Conservation (phyloP, 2,329 filamentous ascomycete genomes). For the Aspergillus costaricaensis region DNA sequence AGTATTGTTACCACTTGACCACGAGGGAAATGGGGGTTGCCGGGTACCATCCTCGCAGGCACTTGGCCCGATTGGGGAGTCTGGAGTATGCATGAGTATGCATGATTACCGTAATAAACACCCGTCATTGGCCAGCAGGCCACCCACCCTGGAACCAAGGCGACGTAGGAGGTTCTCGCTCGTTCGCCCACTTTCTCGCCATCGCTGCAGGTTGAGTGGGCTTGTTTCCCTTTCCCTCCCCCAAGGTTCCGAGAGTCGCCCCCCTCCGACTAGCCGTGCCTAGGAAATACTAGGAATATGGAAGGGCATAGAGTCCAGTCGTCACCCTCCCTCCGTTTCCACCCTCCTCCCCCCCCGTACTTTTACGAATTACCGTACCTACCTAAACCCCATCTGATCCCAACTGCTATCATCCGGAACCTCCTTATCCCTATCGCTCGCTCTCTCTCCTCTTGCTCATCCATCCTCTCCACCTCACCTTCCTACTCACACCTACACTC, state of each 20-base stretch:
- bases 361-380: neutral
- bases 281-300: neutral
- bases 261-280: constrained; percentile 8
- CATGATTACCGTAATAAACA: constrained; percentile 18
- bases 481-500: constrained; percentile 19
- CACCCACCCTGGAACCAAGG: constrained; percentile 8
- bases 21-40: constrained; percentile 21
- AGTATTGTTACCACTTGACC: constrained; percentile 27
- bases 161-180: constrained; percentile 23
- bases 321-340: neutral
- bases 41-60: constrained; percentile 1
- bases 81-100: neutral
- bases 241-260: constrained; percentile 24
- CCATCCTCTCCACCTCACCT: constrained; percentile 13
- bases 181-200: constrained; percentile 25
- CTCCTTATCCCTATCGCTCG: constrained; percentile 10
- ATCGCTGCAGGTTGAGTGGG: constrained; percentile 13
- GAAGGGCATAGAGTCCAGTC: neutral
- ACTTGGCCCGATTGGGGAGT: neutral
- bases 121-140: constrained; percentile 10
- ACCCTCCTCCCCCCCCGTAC: neutral
- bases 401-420: constrained; percentile 16
- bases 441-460: constrained; percentile 5
- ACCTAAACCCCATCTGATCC: constrained; percentile 3
- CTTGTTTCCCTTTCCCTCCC: constrained; percentile 10